These are phyloP conservation scores for Exserohilum turcica DNA, from an alignment of 2,329 filamentous ascomycete species.

Conservation along the genomic window DNA sequence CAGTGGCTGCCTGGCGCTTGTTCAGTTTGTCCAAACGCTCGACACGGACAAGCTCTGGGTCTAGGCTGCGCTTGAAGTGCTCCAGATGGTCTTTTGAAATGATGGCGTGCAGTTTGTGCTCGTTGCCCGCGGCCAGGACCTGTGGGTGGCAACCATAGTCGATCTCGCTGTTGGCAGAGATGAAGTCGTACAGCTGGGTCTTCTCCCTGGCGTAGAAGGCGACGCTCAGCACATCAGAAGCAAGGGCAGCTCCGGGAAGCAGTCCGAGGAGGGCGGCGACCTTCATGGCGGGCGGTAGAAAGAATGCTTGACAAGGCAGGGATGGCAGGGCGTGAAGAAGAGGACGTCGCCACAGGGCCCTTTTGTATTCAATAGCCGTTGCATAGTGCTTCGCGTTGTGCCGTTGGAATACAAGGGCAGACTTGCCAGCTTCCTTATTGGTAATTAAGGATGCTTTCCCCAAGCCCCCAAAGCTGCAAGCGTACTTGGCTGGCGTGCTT, in stretches of 20 bases:
- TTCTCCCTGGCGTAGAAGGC: slow-evolving; percentile 41
- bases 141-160: slow-evolving; percentile 45
- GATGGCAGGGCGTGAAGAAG: slow-evolving; percentile 12
- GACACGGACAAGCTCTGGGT: slow-evolving; percentile 30
- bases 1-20: slow-evolving; percentile 35
- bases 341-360: not conserved
- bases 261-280: slow-evolving; percentile 31
- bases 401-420: slow-evolving; percentile 3
- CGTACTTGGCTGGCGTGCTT: slow-evolving; percentile 22
- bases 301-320: slow-evolving; percentile 4
- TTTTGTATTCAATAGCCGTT: slow-evolving; percentile 12
- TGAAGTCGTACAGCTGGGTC: slow-evolving; percentile 34
- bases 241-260: slow-evolving; percentile 32
- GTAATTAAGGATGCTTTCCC: slow-evolving; percentile 9
- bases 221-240: slow-evolving; percentile 35
- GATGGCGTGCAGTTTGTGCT: slow-evolving; percentile 41
- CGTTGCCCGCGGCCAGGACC: slow-evolving; percentile 31
- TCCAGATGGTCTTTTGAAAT: slow-evolving; percentile 32
- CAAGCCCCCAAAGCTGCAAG: slow-evolving; percentile 23
- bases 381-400: slow-evolving; percentile 3
- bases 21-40: slow-evolving; percentile 32
- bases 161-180: slow-evolving; percentile 36
- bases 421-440: slow-evolving; percentile 20
- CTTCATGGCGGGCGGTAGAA: slow-evolving; percentile 27
- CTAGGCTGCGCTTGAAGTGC: slow-evolving; percentile 29